Percentiles rank a stretch among this genome's conserved stretches.
phyloP scores from a whole-genome alignment of 2,329 filamentous ascomycete genomes.

The Aureobasidium zeae region DNA sequence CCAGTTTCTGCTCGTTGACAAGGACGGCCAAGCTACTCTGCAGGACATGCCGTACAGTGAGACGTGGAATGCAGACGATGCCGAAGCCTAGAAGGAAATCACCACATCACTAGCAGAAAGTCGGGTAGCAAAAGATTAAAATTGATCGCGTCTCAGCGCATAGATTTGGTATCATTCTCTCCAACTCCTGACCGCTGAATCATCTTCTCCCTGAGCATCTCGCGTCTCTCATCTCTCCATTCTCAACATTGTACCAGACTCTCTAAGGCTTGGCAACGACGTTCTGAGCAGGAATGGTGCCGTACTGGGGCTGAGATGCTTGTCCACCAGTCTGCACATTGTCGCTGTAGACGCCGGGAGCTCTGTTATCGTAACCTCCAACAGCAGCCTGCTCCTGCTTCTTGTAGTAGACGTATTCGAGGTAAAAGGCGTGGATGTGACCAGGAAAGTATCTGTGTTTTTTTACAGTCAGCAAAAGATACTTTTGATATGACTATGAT shows the following conservation, averaged over 20 bases:
- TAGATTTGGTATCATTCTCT: too few species aligned
- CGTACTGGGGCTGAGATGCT: too few species aligned
- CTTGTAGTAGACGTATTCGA: constrained; percentile 76
- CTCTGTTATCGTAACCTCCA: constrained; percentile 48
- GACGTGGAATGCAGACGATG: constrained; percentile 33
- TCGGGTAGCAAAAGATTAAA: too few species aligned
- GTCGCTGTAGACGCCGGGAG: constrained; percentile 63
- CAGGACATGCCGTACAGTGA: constrained; percentile 28
- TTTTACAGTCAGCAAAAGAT: background rate
- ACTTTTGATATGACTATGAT: constrained; percentile 28
- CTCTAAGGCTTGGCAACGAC: too few species aligned
- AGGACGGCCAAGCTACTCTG: constrained; percentile 27
- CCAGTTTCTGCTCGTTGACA: constrained; percentile 34
- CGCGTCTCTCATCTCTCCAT: background rate
- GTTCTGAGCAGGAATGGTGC: constrained; percentile 21
- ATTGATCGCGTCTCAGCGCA: background rate
- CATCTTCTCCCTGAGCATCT: background rate
- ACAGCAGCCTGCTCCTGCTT: constrained; percentile 54
- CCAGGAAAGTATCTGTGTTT: constrained; percentile 54
- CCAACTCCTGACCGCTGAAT: too few species aligned
- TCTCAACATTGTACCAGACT: too few species aligned
- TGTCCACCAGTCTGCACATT: constrained; percentile 60
- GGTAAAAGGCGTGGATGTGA: constrained; percentile 65
- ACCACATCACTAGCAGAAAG: too few species aligned
- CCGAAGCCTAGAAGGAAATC: background rate